phyloP scores from a whole-genome alignment of 768 basidiomycete species.

The Suillus occidentalis region DNA sequence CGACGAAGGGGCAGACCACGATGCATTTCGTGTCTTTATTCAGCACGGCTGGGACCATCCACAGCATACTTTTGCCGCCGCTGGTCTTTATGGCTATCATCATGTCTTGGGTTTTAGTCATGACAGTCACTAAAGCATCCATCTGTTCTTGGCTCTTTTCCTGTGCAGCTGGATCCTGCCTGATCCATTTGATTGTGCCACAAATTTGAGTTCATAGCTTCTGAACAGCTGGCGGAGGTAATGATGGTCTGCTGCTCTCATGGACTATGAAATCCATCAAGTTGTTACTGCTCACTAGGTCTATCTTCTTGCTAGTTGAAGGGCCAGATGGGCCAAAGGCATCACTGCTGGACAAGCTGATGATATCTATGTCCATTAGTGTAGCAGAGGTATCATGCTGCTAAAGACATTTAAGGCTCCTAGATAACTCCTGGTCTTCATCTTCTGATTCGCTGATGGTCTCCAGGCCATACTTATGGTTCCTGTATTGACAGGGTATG shows the following conservation, averaged over 20 bases:
- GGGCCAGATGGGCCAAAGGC: too few species aligned
- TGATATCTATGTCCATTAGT: too few species aligned
- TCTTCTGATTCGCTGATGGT: neutral
- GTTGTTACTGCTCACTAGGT: neutral
- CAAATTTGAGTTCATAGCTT: neutral
- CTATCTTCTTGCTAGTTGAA: too few species aligned
- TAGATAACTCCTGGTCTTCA: neutral
- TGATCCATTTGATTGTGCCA: neutral
- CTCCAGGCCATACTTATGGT: neutral
- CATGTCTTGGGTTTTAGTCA: neutral
- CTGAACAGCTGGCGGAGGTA: neutral
- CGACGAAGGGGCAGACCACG: neutral
- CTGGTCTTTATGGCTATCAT: neutral
- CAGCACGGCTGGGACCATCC: neutral
- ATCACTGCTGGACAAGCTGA: too few species aligned
- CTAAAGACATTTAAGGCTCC: neutral
- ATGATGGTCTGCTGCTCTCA: neutral
- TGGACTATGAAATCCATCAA: neutral
- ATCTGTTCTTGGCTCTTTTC: neutral
- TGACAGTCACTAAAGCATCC: neutral
- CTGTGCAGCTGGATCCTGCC: neutral
- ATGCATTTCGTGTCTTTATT: neutral
- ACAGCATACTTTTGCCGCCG: neutral
- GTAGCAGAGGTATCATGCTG: too few species aligned
- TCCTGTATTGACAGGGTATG: rapidly evolving